Evolutionary conservation across 495 filamentous ascomycete species (phyloP).

Genomic region (Neurospora tetrasperma): DNA sequence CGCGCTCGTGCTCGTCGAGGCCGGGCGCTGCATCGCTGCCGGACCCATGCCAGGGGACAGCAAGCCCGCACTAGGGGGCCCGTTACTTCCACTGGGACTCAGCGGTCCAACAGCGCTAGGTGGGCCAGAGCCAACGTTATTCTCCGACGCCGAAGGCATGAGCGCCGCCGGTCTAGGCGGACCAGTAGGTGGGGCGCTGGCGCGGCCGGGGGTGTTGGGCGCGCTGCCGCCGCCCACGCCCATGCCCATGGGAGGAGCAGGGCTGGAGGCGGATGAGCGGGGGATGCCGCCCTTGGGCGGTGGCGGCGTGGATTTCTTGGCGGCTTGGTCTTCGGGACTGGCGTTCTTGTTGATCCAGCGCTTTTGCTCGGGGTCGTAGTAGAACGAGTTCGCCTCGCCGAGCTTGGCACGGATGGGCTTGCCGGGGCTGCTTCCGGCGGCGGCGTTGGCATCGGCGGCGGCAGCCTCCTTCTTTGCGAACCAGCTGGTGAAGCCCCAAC

Average conservation of each 20-base stretch:
- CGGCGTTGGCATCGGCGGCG: constrained; percentile 8
- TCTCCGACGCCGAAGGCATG: constrained; percentile 28
- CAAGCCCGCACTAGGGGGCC: background rate
- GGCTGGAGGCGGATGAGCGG: constrained; percentile 25
- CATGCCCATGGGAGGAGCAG: constrained; percentile 16
- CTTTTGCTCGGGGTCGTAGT: constrained; percentile 88
- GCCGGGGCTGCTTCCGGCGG: constrained; percentile 31
- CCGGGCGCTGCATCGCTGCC: constrained; percentile 36
- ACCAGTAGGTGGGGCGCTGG: constrained; percentile 24
- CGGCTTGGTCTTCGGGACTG: constrained; percentile 37
- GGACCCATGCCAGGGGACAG: constrained; percentile 22
- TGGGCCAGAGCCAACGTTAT: background rate
- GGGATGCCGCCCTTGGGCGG: constrained; percentile 31
- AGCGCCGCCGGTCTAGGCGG: constrained; percentile 35
- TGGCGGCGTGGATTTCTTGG: constrained; percentile 39
- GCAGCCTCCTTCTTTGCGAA: constrained; percentile 64
- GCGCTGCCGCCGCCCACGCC: background rate
- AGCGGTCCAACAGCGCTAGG: background rate
- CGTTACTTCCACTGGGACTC: background rate
- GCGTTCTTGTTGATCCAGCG: constrained; percentile 98
- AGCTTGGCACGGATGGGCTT: constrained; percentile 88
- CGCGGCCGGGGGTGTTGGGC: constrained; percentile 19
- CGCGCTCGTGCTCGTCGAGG: constrained; percentile 32
- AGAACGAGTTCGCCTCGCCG: constrained; percentile 85
- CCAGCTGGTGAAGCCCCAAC: constrained; percentile 80